Evolutionary conservation across 2,329 filamentous ascomycete species (phyloP).

Genomic region (Davidsoniella virescens): DNA sequence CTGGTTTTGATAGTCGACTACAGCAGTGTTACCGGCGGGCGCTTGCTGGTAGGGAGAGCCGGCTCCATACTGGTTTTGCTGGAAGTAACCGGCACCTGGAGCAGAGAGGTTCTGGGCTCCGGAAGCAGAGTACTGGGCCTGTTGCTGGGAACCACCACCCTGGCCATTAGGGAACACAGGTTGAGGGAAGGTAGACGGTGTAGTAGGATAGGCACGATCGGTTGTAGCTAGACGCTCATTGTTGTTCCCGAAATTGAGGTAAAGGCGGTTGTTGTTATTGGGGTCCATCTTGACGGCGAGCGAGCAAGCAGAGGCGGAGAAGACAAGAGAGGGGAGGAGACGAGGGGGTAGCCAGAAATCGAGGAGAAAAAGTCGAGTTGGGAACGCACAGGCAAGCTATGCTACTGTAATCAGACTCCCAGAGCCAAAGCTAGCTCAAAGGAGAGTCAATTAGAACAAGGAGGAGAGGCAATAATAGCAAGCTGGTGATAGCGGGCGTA

Average conservation of each 20-base stretch:
- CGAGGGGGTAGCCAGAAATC: background rate
- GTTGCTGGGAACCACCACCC: conserved; percentile 19
- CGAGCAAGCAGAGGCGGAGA: background rate
- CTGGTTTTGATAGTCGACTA: conserved; percentile 32
- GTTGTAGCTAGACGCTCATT: conserved; percentile 44
- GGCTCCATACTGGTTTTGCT: conserved; percentile 31
- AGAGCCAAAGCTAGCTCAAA: background rate
- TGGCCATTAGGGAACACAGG: conserved; percentile 49
- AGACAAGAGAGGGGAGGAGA: background rate
- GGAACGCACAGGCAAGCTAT: background rate
- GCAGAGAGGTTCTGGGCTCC: conserved; percentile 16
- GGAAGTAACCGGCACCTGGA: conserved; percentile 35
- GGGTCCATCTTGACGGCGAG: conserved; percentile 30
- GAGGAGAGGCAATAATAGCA: too few species aligned
- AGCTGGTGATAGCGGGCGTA: too few species aligned
- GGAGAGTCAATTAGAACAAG: too few species aligned
- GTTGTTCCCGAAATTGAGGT: conserved; percentile 50
- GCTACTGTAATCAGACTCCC: background rate
- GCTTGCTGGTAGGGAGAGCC: conserved; percentile 22
- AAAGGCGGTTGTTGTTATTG: conserved; percentile 44
- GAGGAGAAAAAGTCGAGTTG: background rate
- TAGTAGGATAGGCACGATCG: conserved; percentile 65
- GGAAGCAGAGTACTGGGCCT: conserved; percentile 17
- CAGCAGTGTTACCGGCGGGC: conserved; percentile 20
- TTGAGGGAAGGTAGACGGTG: conserved; percentile 90